phyloP scores from a whole-genome alignment of 345 rosid species.

The Clarkia xantiana region DNA sequence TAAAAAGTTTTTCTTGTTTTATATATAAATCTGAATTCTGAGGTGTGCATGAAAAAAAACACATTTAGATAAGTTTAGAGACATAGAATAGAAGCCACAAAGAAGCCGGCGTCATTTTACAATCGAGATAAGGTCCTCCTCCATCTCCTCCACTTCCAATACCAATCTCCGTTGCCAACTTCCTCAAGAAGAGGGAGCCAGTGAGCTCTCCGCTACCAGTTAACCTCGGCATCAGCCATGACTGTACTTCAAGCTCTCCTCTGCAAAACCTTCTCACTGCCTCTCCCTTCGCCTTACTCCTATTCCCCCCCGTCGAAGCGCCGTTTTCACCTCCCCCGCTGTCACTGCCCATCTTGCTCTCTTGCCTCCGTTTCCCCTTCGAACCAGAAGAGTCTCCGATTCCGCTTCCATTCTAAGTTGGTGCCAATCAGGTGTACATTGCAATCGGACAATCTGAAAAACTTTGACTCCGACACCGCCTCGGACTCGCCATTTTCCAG shows the following conservation, averaged over 20 bases:
- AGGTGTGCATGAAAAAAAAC: too few species aligned
- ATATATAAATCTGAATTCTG: too few species aligned
- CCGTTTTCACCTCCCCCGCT: not conserved
- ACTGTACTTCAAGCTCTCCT: conserved; percentile 61
- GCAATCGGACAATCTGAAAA: conserved; percentile 28
- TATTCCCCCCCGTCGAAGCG: conserved; percentile 7
- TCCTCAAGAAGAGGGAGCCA: not conserved
- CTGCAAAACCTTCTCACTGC: conserved; percentile 24
- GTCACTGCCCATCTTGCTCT: conserved; percentile 10
- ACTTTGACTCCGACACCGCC: conserved; percentile 24
- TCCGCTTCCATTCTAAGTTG: not conserved
- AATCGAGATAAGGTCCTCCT: too few species aligned
- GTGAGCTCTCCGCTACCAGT: not conserved
- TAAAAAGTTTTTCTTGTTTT: too few species aligned
- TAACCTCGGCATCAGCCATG: conserved; percentile 35
- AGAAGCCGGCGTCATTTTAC: too few species aligned
- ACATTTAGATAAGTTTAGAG: too few species aligned
- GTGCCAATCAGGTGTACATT: conserved; percentile 33
- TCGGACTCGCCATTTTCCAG: not conserved
- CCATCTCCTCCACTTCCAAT: too few species aligned
- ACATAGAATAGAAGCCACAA: too few species aligned
- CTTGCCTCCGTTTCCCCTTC: not conserved
- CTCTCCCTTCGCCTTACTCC: conserved; percentile 1
- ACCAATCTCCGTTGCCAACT: not conserved
- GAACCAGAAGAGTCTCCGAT: conserved; percentile 5